phyloP scores from a whole-genome alignment of 805 yeast genomes.

The Zygosaccharomyces rouxii region DNA sequence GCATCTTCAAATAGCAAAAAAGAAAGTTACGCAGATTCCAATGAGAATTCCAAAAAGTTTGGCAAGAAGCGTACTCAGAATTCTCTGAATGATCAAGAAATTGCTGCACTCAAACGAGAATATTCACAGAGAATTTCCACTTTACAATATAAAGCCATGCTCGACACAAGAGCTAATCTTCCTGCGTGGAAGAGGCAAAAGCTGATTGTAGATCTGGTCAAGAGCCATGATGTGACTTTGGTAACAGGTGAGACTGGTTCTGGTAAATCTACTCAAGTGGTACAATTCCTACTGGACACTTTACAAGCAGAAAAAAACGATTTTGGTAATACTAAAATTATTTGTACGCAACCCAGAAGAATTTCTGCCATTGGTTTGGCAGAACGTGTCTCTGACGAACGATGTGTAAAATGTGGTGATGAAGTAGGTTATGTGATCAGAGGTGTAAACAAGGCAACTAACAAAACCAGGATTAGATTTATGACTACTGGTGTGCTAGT shows the following conservation, averaged over 20 bases:
- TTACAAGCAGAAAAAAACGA: slow-evolving; percentile 44
- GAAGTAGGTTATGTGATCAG: slow-evolving; percentile 88
- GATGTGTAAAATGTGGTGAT: slow-evolving; percentile 43
- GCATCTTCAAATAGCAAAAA: slow-evolving; percentile 4
- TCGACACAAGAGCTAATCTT: slow-evolving; percentile 47
- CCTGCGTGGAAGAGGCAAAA: slow-evolving; percentile 82
- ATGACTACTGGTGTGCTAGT: slow-evolving; percentile 91
- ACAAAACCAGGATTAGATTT: slow-evolving; percentile 69
- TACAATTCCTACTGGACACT: slow-evolving; percentile 79
- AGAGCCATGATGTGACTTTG: slow-evolving; percentile 58
- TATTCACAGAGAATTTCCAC: slow-evolving; percentile 36
- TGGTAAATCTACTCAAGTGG: slow-evolving; percentile 93
- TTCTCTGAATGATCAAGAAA: slow-evolving; percentile 31
- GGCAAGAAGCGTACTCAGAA: slow-evolving; percentile 10
- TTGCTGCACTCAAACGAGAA: slow-evolving; percentile 34
- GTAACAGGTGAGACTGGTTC: slow-evolving; percentile 98
- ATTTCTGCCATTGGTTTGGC: slow-evolving; percentile 93
- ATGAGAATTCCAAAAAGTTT: slow-evolving; percentile 3
- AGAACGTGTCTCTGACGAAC: slow-evolving; percentile 83
- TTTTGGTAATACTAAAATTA: slow-evolving; percentile 49
- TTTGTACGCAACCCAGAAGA: slow-evolving; percentile 95
- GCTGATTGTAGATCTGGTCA: slow-evolving; percentile 53
- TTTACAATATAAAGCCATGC: slow-evolving; percentile 38
- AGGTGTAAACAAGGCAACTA: slow-evolving; percentile 71
- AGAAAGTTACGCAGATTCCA: neutral